phyloP scores from a whole-genome alignment of 495 filamentous ascomycete species.

The Parachaetomium inaequale region DNA sequence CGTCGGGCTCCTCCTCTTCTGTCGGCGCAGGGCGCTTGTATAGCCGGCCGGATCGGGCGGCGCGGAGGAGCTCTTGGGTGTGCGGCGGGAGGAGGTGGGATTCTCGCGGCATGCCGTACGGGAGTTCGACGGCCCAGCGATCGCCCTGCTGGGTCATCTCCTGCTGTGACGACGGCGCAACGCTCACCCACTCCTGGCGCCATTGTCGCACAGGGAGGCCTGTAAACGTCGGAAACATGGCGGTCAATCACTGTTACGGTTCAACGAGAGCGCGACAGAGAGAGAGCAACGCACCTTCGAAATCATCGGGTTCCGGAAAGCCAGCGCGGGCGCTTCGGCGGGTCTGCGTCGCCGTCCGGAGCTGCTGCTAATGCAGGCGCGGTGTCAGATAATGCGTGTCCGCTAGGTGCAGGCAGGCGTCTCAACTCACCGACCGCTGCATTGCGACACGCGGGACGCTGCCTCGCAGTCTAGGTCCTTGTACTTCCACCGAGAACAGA shows the following conservation, averaged over 20 bases:
- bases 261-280: background rate
- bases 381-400: background rate
- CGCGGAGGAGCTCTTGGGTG: conserved; percentile 79
- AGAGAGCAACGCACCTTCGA: conserved; percentile 56
- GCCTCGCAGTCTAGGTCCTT: background rate
- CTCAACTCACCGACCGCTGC: conserved; percentile 32
- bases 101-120: conserved; percentile 79
- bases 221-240: conserved; percentile 5
- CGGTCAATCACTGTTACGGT: conserved; percentile 1
- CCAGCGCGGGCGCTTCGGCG: conserved; percentile 67
- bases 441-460: conserved; percentile 15
- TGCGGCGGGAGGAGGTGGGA: conserved; percentile 72
- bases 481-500: background rate
- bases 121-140: conserved; percentile 56
- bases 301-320: conserved; percentile 88
- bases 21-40: conserved; percentile 54
- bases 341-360: conserved; percentile 58
- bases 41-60: conserved; percentile 70
- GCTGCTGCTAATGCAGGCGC: conserved; percentile 29
- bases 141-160: conserved; percentile 51
- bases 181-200: conserved; percentile 65
- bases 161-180: conserved; percentile 61
- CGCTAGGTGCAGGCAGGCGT: too few species aligned
- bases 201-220: conserved; percentile 89
- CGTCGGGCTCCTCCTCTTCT: conserved; percentile 52